These are phyloP conservation scores for Sporothrix protearum DNA, from an alignment of 2,329 filamentous ascomycete species.

Conservation along the genomic window DNA sequence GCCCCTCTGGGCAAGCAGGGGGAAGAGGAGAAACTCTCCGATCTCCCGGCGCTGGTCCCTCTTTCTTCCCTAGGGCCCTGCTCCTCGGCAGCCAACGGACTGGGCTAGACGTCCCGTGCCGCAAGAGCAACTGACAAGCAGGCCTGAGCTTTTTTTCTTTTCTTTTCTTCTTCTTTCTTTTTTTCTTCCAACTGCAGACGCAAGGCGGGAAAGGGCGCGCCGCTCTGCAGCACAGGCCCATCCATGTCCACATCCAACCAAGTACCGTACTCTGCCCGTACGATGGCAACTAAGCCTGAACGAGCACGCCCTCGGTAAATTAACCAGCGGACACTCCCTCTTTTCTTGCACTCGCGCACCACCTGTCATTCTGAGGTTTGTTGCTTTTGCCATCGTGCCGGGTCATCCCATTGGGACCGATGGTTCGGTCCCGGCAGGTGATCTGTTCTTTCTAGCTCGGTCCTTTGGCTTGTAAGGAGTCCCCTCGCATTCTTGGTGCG, in stretches of 20 bases:
- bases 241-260: not conserved
- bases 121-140: conserved; percentile 12
- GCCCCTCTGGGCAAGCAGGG: not conserved
- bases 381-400: not conserved
- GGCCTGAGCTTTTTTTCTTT: not conserved
- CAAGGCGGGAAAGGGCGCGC: not conserved
- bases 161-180: not conserved
- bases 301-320: not conserved
- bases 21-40: conserved; percentile 11
- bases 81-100: conserved; percentile 15
- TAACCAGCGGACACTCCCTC: not conserved
- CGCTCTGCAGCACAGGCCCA: conserved; percentile 4
- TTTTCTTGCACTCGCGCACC: not conserved
- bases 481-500: not conserved
- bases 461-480: not conserved
- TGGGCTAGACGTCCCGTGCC: conserved; percentile 24
- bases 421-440: conserved; percentile 1
- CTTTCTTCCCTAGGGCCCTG: not conserved
- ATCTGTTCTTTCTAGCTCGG: not conserved
- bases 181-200: not conserved
- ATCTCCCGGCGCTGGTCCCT: conserved; percentile 7
- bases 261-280: no score
- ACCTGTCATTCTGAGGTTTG: not conserved
- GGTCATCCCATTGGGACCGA: not conserved
- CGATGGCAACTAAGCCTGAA: conserved; percentile 11